These are phyloP conservation scores for Aureobasidium lini DNA, from an alignment of 2,329 filamentous ascomycete species.

Conservation along the genomic window DNA sequence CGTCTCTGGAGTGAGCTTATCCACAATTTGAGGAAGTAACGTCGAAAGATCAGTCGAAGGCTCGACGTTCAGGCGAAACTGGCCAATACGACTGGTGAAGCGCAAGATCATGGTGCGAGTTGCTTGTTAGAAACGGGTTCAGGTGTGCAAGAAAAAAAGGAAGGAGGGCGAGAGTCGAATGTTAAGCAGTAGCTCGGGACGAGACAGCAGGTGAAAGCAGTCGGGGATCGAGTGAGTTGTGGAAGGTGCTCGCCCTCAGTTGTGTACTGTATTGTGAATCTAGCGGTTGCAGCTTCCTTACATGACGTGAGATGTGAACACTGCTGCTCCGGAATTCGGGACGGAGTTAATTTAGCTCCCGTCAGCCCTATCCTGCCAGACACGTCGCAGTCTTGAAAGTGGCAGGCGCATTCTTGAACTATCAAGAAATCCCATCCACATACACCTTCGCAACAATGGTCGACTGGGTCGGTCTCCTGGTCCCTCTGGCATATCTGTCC, in stretches of 20 bases:
- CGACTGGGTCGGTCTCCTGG: slow-evolving; percentile 76
- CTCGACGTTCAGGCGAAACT: slow-evolving; percentile 75
- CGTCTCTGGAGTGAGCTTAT: slow-evolving; percentile 51
- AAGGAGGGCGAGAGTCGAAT: background rate
- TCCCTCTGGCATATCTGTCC: slow-evolving; percentile 83
- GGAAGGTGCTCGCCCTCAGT: background rate
- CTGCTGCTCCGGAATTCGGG: background rate
- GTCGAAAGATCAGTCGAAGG: slow-evolving; percentile 63
- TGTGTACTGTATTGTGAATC: background rate
- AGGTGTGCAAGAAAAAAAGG: background rate
- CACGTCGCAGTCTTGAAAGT: background rate
- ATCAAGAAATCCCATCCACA: background rate
- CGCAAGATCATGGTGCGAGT: slow-evolving; percentile 63
- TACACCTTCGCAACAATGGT: slow-evolving; percentile 37
- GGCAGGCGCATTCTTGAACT: background rate
- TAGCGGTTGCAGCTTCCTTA: slow-evolving; percentile 4
- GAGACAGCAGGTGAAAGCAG: background rate
- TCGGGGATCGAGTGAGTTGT: background rate
- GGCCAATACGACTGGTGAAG: slow-evolving; percentile 86
- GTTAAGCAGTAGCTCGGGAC: background rate
- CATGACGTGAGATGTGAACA: background rate
- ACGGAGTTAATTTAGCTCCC: background rate
- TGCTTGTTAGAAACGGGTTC: background rate
- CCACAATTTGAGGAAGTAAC: slow-evolving; percentile 47
- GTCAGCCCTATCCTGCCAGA: background rate